A percentile compares a stretch with the other conserved stretches of the same genome.
Conservation (phyloP, 2,329 filamentous ascomycete genomes). For the Esteya vermicola region DNA sequence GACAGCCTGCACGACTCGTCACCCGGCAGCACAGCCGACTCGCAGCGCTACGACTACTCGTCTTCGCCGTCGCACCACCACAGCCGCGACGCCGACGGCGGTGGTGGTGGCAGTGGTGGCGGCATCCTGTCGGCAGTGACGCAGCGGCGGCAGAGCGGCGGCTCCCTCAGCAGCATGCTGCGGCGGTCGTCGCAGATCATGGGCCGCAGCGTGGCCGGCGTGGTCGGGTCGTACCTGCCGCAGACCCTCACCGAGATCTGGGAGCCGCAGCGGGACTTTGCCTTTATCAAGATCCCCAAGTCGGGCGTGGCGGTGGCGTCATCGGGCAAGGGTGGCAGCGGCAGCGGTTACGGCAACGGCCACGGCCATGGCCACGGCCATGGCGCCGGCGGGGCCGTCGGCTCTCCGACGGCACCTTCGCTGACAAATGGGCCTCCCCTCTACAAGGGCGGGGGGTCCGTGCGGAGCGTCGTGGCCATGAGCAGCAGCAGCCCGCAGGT, state of each 20-base stretch:
- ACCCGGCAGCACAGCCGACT: slow-evolving; percentile 25
- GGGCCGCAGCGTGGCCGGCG: slow-evolving; percentile 73
- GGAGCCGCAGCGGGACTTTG: slow-evolving; percentile 91
- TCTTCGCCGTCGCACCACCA: no score
- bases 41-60: slow-evolving; percentile 35
- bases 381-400: no score
- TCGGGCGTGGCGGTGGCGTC: slow-evolving; percentile 17
- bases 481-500: slow-evolving; percentile 88
- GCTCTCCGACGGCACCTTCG: no score
- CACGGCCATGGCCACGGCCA: no score
- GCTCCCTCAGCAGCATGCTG: slow-evolving; percentile 78
- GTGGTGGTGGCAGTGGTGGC: slow-evolving; percentile 11
- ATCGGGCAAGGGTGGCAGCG: slow-evolving; percentile 1
- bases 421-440: no score
- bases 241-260: slow-evolving; percentile 94
- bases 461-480: slow-evolving; percentile 93
- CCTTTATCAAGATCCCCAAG: slow-evolving; percentile 86
- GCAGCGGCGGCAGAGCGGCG: slow-evolving; percentile 43
- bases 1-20: slow-evolving; percentile 42
- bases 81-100: slow-evolving; percentile 10
- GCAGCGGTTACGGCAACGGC: slow-evolving; percentile 14
- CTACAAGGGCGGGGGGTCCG: slow-evolving; percentile 32
- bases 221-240: slow-evolving; percentile 82
- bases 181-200: slow-evolving; percentile 92
- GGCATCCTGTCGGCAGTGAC: slow-evolving; percentile 11